Evolutionary conservation across 83 land plant species (phyloP), one percentile per base, ranked within the genome.

Genomic region (Isoetes engelmannii): DNA sequence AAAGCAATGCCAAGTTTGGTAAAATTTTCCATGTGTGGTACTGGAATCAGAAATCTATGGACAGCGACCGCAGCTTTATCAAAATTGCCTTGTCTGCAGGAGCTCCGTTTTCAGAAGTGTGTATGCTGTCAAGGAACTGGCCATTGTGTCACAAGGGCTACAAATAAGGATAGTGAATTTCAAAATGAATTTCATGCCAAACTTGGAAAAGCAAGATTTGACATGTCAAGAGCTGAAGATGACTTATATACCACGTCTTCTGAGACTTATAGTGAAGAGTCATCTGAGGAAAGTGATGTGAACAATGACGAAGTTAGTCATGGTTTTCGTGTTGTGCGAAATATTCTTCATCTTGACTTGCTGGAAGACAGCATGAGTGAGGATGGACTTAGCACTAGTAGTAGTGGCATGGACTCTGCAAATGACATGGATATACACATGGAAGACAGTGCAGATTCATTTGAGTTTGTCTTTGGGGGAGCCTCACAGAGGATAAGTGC

Each of bases 21-120:
- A 57, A 74, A 61, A 46, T 83, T 90, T 18, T 90, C 96, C 44
- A 78, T 90, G 86, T 87, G 96, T 74, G 85, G 81, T 45, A 87
- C 91, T 19, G 77, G 84, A 74, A 67, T 90, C 37, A 7, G 79
- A n/a, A 90, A 90, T 70, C 76, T 90, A 7, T 90, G 91, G 96
- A 87, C 85, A 21, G 87, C 91, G n/a, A 66, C 69, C 65, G 81
- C 86, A 61, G 88, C 89, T 53, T 74, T 90, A 20, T 76, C 82
- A 60, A 85, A 77, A 59, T 87, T 90, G 57, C 83, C 80, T 9
- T 71, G 80, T 37, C 73, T 90, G 57, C 56, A 60, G 45, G 91
- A 90, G 77, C 85, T 90, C 12, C 84, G 96, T 45, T 87, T 90
- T 68, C 91, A 90, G 68, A 85, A 80, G 66, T 90, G 91, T 70